These are phyloP conservation scores for Senna siamea DNA, from an alignment of 306 rosid species.

Conservation along the genomic window DNA sequence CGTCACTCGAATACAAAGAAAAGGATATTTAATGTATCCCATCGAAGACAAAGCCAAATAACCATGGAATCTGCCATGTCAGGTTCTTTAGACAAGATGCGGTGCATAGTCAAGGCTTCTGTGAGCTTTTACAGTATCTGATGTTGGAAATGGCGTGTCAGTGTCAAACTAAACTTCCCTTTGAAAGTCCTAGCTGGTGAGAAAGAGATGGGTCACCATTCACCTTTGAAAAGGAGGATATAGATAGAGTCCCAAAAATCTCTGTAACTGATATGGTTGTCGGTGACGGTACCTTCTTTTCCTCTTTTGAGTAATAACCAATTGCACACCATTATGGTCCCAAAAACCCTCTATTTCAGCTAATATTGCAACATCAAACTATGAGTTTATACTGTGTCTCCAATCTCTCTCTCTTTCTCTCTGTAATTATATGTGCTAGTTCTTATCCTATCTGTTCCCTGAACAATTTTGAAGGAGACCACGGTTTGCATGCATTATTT, in stretches of 20 bases:
- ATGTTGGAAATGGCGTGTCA: slow-evolving; percentile 23
- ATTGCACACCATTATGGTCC: background rate
- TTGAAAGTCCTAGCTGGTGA: slow-evolving; percentile 13
- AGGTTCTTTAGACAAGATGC: background rate
- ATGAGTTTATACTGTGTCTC: background rate
- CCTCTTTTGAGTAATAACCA: slow-evolving; percentile 5
- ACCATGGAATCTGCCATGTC: slow-evolving; percentile 1
- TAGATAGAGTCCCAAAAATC: slow-evolving; percentile 32
- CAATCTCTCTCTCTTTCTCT: background rate
- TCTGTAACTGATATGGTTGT: slow-evolving; percentile 4
- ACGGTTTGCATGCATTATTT: background rate
- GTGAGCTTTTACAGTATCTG: background rate
- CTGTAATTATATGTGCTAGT: background rate
- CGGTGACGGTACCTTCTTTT: background rate
- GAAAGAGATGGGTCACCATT: slow-evolving; percentile 29
- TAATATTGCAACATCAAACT: background rate
- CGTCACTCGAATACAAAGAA: background rate
- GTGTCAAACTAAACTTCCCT: slow-evolving; percentile 7
- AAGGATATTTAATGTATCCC: slow-evolving; percentile 18
- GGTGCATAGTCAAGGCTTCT: background rate
- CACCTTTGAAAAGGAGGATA: background rate
- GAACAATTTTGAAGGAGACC: background rate
- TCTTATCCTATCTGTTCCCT: slow-evolving; percentile 19
- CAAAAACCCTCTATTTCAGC: background rate
- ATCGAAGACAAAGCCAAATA: background rate